phyloP scores from a whole-genome alignment of 2,329 filamentous ascomycete genomes.

The Alternaria sp. region DNA sequence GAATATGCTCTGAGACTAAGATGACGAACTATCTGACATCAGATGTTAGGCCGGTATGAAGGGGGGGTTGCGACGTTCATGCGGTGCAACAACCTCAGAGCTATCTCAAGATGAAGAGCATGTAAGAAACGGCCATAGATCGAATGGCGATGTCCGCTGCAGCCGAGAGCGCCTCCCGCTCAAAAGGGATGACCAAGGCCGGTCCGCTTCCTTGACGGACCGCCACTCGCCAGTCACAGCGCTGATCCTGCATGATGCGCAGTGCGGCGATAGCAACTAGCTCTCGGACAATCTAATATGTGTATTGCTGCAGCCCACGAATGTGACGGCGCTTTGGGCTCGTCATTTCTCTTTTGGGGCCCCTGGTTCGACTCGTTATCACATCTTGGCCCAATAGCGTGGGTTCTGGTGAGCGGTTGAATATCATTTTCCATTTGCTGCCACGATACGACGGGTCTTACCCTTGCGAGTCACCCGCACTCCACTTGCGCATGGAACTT shows the following conservation, averaged over 20 bases:
- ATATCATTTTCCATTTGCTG: slow-evolving; percentile 48
- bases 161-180: slow-evolving; percentile 47
- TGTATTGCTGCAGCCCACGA: slow-evolving; percentile 35
- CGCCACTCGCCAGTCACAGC: slow-evolving; percentile 40
- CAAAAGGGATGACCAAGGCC: slow-evolving; percentile 28
- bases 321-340: slow-evolving; percentile 39
- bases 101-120: slow-evolving; percentile 14
- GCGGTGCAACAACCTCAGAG: slow-evolving; percentile 25
- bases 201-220: slow-evolving; percentile 34
- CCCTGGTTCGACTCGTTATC: slow-evolving; percentile 44
- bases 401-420: slow-evolving; percentile 46
- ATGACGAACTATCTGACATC: slow-evolving; percentile 26
- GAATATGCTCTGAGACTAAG: slow-evolving; percentile 14
- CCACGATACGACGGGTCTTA: slow-evolving; percentile 37
- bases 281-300: slow-evolving; percentile 27
- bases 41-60: slow-evolving; percentile 18
- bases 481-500: slow-evolving; percentile 43
- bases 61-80: slow-evolving; percentile 6
- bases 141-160: slow-evolving; percentile 41
- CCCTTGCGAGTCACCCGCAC: slow-evolving; percentile 44
- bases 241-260: slow-evolving; percentile 32
- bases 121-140: slow-evolving; percentile 26
- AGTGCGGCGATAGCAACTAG: slow-evolving; percentile 23
- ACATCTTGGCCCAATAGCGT: slow-evolving; percentile 53
- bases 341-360: slow-evolving; percentile 31